phyloP scores from a whole-genome alignment of 345 rosid genomes.

The Murraya koenigii region DNA sequence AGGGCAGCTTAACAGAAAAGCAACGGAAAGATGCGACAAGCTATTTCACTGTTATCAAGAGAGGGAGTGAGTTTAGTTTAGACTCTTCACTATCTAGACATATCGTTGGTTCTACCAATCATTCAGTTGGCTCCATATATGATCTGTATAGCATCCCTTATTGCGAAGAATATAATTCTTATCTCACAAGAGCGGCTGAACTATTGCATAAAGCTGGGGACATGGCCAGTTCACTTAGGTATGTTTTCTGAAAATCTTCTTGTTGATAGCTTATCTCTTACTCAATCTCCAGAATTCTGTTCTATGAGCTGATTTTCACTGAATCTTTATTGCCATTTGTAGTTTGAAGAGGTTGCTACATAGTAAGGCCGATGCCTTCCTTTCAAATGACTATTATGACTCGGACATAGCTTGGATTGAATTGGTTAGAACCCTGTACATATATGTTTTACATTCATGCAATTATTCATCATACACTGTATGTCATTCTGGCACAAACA shows the following conservation, averaged over 20 bases:
- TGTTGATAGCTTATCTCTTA: background rate
- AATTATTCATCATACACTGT: background rate
- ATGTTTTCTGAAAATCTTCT: slow-evolving; percentile 18
- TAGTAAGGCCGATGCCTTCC: slow-evolving; percentile 85
- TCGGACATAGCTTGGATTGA: slow-evolving; percentile 99
- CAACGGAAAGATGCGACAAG: slow-evolving; percentile 59
- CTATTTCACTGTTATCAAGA: slow-evolving; percentile 76
- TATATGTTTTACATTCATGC: background rate
- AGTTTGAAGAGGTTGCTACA: slow-evolving; percentile 90
- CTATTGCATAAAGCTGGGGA: slow-evolving; percentile 85
- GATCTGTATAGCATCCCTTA: slow-evolving; percentile 69
- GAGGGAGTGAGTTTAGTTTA: slow-evolving; percentile 50
- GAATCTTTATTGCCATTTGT: slow-evolving; percentile 22
- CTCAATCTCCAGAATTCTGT: background rate
- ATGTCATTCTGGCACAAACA: background rate
- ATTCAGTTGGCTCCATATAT: slow-evolving; percentile 27
- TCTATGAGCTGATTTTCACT: slow-evolving; percentile 8
- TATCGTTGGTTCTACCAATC: slow-evolving; percentile 28
- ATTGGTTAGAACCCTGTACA: slow-evolving; percentile 51
- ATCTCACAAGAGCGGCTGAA: slow-evolving; percentile 61
- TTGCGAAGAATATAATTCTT: slow-evolving; percentile 61
- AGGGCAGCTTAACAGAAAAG: slow-evolving; percentile 45
- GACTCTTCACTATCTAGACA: slow-evolving; percentile 36
- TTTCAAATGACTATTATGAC: slow-evolving; percentile 82
- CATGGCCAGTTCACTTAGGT: slow-evolving; percentile 71